Percentiles rank a stretch among this genome's conserved stretches.
These are phyloP conservation scores for Spathaspora arborariae DNA, from an alignment of 805 yeast genomes.

Conservation along the genomic window DNA sequence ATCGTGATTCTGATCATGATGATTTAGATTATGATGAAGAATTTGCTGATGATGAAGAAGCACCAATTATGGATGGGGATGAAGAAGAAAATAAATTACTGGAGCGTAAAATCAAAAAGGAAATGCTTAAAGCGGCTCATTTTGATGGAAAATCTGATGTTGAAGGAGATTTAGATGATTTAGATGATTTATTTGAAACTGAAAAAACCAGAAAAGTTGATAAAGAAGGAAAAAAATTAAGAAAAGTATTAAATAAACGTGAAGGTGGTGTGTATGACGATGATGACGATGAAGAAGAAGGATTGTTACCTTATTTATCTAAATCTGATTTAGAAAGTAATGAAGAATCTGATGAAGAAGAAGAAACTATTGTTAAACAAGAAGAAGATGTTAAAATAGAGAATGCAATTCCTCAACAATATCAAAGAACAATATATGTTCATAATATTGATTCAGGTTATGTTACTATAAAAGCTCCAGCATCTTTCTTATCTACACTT, in stretches of 20 bases:
- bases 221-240: slow-evolving; percentile 83
- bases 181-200: slow-evolving; percentile 69
- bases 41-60: slow-evolving; percentile 98
- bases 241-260: slow-evolving; percentile 77
- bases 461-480: slow-evolving; percentile 62
- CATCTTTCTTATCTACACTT: slow-evolving; percentile 56
- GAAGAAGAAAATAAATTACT: slow-evolving; percentile 93
- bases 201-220: slow-evolving; percentile 66
- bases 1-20: slow-evolving; percentile 75
- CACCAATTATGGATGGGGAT: slow-evolving; percentile 93
- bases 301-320: slow-evolving; percentile 69
- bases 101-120: slow-evolving; percentile 77
- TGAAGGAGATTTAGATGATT: slow-evolving; percentile 58
- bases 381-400: slow-evolving; percentile 6
- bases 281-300: slow-evolving; percentile 61
- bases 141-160: slow-evolving; percentile 59
- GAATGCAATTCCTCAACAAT: neutral
- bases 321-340: slow-evolving; percentile 57
- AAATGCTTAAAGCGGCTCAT: slow-evolving; percentile 79
- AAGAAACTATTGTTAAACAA: slow-evolving; percentile 12
- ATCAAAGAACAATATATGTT: slow-evolving; percentile 19
- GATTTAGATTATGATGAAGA: slow-evolving; percentile 95
- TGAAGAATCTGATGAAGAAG: slow-evolving; percentile 48
- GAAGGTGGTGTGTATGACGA: slow-evolving; percentile 89
- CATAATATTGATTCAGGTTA: slow-evolving; percentile 32